These are phyloP conservation scores for Peronospora destructor DNA, from an alignment of 352 stramenopile genomes.

Conservation along the genomic window DNA sequence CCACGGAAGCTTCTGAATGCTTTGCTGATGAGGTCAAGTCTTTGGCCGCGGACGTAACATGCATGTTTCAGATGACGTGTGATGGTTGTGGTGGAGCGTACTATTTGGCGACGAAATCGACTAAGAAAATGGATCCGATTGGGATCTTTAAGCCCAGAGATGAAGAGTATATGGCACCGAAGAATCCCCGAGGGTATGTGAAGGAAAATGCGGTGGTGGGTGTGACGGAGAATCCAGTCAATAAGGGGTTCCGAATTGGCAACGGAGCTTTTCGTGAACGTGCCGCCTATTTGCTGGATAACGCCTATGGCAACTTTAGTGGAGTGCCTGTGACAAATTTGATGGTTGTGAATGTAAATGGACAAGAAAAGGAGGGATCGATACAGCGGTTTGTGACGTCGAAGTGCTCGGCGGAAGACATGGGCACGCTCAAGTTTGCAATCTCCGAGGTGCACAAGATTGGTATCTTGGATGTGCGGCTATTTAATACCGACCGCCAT, in stretches of 20 bases:
- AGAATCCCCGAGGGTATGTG: conserved; percentile 96
- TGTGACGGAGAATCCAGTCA: conserved; percentile 70
- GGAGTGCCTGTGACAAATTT: conserved; percentile 77
- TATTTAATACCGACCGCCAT: conserved; percentile 87
- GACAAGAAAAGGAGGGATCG: conserved; percentile 74
- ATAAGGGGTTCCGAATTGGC: conserved; percentile 83
- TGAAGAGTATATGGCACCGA: conserved; percentile 97
- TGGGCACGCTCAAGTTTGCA: conserved; percentile 80
- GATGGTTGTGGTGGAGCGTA: conserved; percentile 80
- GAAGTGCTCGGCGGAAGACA: conserved; percentile 82
- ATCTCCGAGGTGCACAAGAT: conserved; percentile 87
- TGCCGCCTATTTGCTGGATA: conserved; percentile 77
- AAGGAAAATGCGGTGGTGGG: conserved; percentile 75
- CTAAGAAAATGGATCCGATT: conserved; percentile 31
- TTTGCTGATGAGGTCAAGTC: conserved; percentile 44
- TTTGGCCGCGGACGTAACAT: conserved; percentile 24
- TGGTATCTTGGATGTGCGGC: conserved; percentile 78
- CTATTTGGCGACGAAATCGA: conserved; percentile 28
- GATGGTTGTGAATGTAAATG: conserved; percentile 54
- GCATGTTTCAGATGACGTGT: conserved; percentile 56
- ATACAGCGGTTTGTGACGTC: conserved; percentile 79
- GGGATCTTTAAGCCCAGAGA: conserved; percentile 97
- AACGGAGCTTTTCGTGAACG: conserved; percentile 80
- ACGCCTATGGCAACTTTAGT: conserved; percentile 73
- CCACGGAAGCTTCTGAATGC: conserved; percentile 32